Base-by-base conservation (phyloP, 2,329 filamentous ascomycete genomes). In the Pseudopithomyces chartarum region DNA sequence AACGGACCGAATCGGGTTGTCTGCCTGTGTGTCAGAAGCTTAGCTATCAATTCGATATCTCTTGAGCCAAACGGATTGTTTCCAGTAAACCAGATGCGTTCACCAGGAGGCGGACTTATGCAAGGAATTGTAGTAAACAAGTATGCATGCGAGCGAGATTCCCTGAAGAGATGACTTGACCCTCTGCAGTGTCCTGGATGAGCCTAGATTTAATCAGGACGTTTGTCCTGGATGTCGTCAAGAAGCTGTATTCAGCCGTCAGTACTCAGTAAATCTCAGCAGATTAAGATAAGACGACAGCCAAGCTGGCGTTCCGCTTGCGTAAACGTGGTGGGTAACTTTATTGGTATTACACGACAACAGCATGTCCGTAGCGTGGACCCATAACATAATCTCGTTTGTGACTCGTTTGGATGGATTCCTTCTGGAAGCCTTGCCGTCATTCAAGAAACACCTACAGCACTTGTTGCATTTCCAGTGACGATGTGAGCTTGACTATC, bases 401-500 rank as follows among this genome's bases (percentile, higher is more conserved):
- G 52, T 53, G 36, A 8, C 4, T 23, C 26, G 57, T 60, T 58
- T 63, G 54, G 53, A 42, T 51, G 36, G 33, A 13, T 57, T 36
- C 15, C 29, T 23, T 45, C 12, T 34, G 44, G 52, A 23, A 52
- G 51, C 49, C 54, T 58, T 19, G 48, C 38, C 44, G 17, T 33
- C 22, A 43, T 36, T 43, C 52, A 46, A 38, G 38, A 23, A 13
- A 56, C 59, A 33, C 49, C 52, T 46, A 59, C 60, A 46, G 65
- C 64, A 29, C 67, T 72, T 20, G 69, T 66, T 23, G 64, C 66
- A 20, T 63, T 66, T 7, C 63, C 68, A 33, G 56, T 66, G 15
- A 74, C 71, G 12, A 71, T 48, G 19, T 67, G 58, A 32, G 71
- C 69, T 55, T 68, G 62, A 34, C 60, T 61, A 40, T 75, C 72